Conservation (phyloP, 2,329 filamentous ascomycete species). For the Diaporthe batatas region DNA sequence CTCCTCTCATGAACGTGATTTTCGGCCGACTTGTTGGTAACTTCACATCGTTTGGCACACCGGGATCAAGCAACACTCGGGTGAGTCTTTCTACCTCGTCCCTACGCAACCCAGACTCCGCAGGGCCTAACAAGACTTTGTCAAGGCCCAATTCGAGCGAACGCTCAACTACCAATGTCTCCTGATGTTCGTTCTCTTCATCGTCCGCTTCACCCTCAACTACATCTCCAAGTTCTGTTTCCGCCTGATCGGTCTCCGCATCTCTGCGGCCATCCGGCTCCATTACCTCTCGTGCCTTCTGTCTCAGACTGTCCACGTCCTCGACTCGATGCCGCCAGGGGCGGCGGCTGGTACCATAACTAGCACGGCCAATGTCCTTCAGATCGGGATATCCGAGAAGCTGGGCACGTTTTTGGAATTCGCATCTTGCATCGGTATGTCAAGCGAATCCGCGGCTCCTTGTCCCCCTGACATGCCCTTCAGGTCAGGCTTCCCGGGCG, state of each 20-base stretch:
- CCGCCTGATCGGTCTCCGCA: conserved; percentile 72
- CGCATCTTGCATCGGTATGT: conserved; percentile 58
- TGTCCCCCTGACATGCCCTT: neutral
- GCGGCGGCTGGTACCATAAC: conserved; percentile 74
- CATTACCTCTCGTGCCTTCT: conserved; percentile 76
- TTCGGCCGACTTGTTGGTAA: conserved; percentile 66
- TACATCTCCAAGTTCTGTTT: conserved; percentile 64
- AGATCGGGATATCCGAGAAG: conserved; percentile 75
- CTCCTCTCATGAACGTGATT: conserved; percentile 72
- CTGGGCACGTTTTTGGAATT: conserved; percentile 71
- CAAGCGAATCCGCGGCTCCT: conserved; percentile 5
- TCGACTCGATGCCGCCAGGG: conserved; percentile 75
- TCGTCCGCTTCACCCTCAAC: conserved; percentile 27
- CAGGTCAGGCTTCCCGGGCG: neutral
- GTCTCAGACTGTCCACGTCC: conserved; percentile 74
- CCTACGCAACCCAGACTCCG: no score
- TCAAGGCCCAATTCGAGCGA: conserved; percentile 25
- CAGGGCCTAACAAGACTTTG: neutral
- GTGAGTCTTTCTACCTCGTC: conserved; percentile 20
- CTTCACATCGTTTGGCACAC: conserved; percentile 54
- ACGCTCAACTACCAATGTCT: conserved; percentile 20
- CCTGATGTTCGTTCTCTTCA: conserved; percentile 38
- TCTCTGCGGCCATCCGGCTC: conserved; percentile 72
- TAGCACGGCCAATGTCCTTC: conserved; percentile 72
- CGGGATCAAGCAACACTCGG: conserved; percentile 18